Percentiles rank a stretch among this genome's conserved stretches.
Evolutionary conservation across 2,329 filamentous ascomycete genomes (phyloP).

Genomic region (Blastomyces silverae): DNA sequence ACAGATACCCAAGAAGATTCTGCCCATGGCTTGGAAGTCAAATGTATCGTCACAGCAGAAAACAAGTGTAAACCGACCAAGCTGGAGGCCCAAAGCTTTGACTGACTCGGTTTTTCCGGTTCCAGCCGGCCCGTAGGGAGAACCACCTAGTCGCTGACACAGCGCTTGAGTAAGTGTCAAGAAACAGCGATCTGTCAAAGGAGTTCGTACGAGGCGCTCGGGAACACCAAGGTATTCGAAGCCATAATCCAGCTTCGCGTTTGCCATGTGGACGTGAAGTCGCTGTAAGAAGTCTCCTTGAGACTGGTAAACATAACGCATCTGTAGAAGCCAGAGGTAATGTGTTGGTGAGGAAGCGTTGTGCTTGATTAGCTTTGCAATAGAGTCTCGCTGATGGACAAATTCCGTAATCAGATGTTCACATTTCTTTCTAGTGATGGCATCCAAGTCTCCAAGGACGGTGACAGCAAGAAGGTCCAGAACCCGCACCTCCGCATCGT

Average conservation of each 20-base stretch:
- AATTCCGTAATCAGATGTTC: slow-evolving; percentile 98
- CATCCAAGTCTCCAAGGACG: slow-evolving; percentile 80
- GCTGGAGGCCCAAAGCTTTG: slow-evolving; percentile 91
- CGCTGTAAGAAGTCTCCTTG: slow-evolving; percentile 77
- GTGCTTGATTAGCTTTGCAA: slow-evolving; percentile 72
- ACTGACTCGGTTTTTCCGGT: slow-evolving; percentile 99
- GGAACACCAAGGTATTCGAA: slow-evolving; percentile 97
- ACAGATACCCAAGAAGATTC: slow-evolving; percentile 98
- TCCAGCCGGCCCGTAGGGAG: slow-evolving; percentile 92
- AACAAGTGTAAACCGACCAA: slow-evolving; percentile 94
- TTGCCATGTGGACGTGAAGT: slow-evolving; percentile 91
- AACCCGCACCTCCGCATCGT: slow-evolving; percentile 75
- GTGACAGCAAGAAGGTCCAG: slow-evolving; percentile 79
- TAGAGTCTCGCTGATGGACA: slow-evolving; percentile 91
- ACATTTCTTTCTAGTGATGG: slow-evolving; percentile 88
- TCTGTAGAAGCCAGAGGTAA: slow-evolving; percentile 89
- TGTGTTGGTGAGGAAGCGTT: slow-evolving; percentile 70
- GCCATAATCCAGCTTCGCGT: slow-evolving; percentile 88
- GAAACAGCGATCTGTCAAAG: slow-evolving; percentile 96
- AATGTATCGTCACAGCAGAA: slow-evolving; percentile 99
- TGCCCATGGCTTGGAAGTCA: slow-evolving; percentile 98
- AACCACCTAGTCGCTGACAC: slow-evolving; percentile 90
- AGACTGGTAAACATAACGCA: slow-evolving; percentile 86
- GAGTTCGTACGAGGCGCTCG: slow-evolving; percentile 91
- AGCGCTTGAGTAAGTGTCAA: slow-evolving; percentile 93